Base-by-base conservation (phyloP, 768 basidiomycete species). In the Boletus sp. region DNA sequence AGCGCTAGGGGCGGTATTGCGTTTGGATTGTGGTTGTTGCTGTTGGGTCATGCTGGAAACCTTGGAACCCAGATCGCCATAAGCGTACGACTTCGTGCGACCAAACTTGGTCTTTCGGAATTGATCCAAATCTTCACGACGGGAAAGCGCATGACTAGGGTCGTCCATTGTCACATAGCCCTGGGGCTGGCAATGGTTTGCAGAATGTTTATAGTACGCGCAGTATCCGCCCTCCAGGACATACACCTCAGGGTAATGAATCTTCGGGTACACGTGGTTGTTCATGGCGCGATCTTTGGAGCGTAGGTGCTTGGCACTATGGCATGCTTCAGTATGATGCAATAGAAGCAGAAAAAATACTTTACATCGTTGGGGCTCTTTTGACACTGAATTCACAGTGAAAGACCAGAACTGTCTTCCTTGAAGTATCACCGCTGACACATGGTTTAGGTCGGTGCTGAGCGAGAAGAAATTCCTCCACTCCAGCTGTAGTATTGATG, bases 361-460 rank as follows among this genome's bases (percentile, higher is more conserved):
- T 84, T 74, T 69, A 95, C 95, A 96, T 93, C 9, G 96, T 96
- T 2, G 97, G 97, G 1, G 94, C 97, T 40, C 97, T 80, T 73
- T 97, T 97, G 17, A 83, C 87, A 59, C 91, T 94, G 67, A 98
- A 98, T 73, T 99, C 97, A 76, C 97, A 99, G 67, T 99, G 97
- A 79, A 99, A 98, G 43, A 99, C 80, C 39, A 98, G 73, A 32
- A 98, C 75, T 1, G 88, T 93, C 75, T 95, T 95, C 71, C 79
- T 81, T 14, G 75, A 74, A 0, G 70, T 51, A 60, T 94, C 88
- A 21, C 91, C 89, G 69, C 92, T 94, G 38, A 82, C 76, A 33
- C 85, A 86, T 5, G 88, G 82, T 53, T 70, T 75, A 10, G 89
- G 88, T 69, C 79, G 85, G 55, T 70, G 75, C 23, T 72, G 64